Percentiles rank a stretch among this genome's conserved stretches.
phyloP scores from a whole-genome alignment of 352 stramenopile species.

The Phytophthora megakarya region DNA sequence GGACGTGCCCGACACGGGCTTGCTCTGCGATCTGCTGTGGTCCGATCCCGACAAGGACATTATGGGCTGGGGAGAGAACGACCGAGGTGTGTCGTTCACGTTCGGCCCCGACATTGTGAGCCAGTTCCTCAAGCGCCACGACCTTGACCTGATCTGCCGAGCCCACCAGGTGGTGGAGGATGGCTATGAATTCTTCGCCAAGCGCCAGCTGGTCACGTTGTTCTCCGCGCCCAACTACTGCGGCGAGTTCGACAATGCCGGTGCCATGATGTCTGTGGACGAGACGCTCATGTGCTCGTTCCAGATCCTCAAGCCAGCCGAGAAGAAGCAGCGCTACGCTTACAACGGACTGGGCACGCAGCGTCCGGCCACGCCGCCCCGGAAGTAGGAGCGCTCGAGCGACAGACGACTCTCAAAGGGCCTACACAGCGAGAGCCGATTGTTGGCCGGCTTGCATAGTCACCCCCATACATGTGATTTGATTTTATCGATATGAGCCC shows the following conservation, averaged over 20 bases:
- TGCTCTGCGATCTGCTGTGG: constrained; percentile 91
- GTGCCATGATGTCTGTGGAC: constrained; percentile 86
- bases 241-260: constrained; percentile 99
- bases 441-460: constrained; percentile 31
- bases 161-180: constrained; percentile 99
- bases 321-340: constrained; percentile 83
- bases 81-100: constrained; percentile 98
- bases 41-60: constrained; percentile 88
- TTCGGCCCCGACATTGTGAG: constrained; percentile 98
- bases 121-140: constrained; percentile 96
- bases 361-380: constrained; percentile 59
- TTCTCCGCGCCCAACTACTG: constrained; percentile 99
- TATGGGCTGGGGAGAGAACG: constrained; percentile 96
- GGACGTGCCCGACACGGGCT: constrained; percentile 84
- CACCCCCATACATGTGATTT: constrained; percentile 46
- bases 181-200: constrained; percentile 99
- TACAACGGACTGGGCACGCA: constrained; percentile 70
- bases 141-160: constrained; percentile 98
- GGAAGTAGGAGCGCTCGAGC: constrained; percentile 44
- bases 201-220: constrained; percentile 98
- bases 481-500: constrained; percentile 43
- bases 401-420: constrained; percentile 15
- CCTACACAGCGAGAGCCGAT: constrained; percentile 15
- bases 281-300: constrained; percentile 85
- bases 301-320: constrained; percentile 83